Evolutionary conservation across 352 stramenopile genomes (phyloP).

Genomic region (Globisporangium lucens): DNA sequence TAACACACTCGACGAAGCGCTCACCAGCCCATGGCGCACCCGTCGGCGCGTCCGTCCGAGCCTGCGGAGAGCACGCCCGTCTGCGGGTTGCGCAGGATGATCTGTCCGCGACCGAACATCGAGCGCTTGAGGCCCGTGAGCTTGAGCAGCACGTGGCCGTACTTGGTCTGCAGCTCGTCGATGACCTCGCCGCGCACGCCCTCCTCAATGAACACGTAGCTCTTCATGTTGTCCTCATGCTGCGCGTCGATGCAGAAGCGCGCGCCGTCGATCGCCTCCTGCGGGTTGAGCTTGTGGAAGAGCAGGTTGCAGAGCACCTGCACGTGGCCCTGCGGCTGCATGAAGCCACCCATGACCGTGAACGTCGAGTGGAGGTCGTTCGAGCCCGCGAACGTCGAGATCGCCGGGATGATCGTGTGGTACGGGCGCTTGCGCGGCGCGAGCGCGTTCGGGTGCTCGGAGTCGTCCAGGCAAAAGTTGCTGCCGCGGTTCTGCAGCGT

Average conservation of each 20-base stretch:
- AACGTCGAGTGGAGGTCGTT: slow-evolving; percentile 92
- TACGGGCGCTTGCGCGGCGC: slow-evolving; percentile 93
- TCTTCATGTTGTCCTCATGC: slow-evolving; percentile 59
- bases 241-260: slow-evolving; percentile 92
- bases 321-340: slow-evolving; percentile 97
- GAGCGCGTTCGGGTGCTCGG: slow-evolving; percentile 90
- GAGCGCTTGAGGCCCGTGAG: slow-evolving; percentile 32
- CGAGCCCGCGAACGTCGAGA: slow-evolving; percentile 87
- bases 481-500: slow-evolving; percentile 95
- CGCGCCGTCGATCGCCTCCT: slow-evolving; percentile 91
- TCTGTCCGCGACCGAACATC: slow-evolving; percentile 80
- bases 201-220: slow-evolving; percentile 84
- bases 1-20: neutral
- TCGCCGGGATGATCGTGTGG: slow-evolving; percentile 98
- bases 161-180: slow-evolving; percentile 55
- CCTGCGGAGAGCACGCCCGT: slow-evolving; percentile 93
- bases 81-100: slow-evolving; percentile 75
- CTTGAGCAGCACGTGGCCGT: slow-evolving; percentile 73
- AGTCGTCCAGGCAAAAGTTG: slow-evolving; percentile 90
- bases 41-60: slow-evolving; percentile 93
- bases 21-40: slow-evolving; percentile 90
- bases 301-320: slow-evolving; percentile 93
- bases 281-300: slow-evolving; percentile 71
- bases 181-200: slow-evolving; percentile 69
- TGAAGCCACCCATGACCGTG: slow-evolving; percentile 90